phyloP scores from a whole-genome alignment of 2,329 filamentous ascomycete genomes.

The Fusarium sp. region DNA sequence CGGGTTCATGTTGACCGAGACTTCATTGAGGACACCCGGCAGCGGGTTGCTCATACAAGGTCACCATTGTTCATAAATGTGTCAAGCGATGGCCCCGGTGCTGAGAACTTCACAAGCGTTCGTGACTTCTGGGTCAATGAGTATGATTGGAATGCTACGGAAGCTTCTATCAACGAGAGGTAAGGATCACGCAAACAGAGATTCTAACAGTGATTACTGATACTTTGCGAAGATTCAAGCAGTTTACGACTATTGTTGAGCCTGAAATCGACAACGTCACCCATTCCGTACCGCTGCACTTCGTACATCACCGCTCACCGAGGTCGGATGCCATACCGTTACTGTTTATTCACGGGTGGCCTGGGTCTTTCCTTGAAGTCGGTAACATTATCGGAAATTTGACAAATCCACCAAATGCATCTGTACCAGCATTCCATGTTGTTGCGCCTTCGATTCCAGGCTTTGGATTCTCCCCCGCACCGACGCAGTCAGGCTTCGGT shows the following conservation, averaged over 20 bases:
- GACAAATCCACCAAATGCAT: not conserved
- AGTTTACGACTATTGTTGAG: not conserved
- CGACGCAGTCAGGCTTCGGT: not conserved
- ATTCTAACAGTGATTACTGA: accelerated
- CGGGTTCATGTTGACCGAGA: not conserved
- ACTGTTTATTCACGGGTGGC: not conserved
- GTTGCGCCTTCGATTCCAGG: not conserved
- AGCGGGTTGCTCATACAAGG: not conserved
- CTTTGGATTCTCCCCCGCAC: not conserved
- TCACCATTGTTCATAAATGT: not conserved
- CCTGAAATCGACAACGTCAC: not conserved
- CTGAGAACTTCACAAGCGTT: not conserved
- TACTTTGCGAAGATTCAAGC: not conserved
- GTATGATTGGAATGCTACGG: not conserved
- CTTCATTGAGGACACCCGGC: not conserved
- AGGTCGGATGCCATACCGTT: not conserved
- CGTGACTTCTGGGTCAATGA: not conserved
- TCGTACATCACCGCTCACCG: not conserved
- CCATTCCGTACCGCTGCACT: not conserved
- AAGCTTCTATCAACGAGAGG: not conserved
- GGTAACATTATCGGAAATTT: not conserved
- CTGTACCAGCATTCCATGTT: not conserved
- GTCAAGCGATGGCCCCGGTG: not conserved
- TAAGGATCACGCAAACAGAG: accelerated
- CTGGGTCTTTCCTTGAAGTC: not conserved